Base-by-base conservation (phyloP, 371 early-diverging fungal species). In the Rhizopus sp. region DNA sequence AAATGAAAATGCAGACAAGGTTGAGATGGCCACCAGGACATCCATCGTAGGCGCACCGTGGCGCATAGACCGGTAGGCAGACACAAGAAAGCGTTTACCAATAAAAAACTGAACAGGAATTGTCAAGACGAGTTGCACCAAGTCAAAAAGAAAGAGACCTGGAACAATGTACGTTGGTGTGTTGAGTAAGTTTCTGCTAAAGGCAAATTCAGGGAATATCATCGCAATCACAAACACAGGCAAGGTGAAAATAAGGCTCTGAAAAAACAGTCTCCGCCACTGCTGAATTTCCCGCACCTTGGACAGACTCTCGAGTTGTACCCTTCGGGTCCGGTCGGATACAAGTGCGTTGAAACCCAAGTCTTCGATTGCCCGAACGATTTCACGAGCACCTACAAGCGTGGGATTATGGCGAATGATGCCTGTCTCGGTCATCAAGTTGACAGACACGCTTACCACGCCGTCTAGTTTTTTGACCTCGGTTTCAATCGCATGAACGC, bases 1-100 rank as follows among this genome's bases (percentile, higher is more conserved):
- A 66, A 93, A 96, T 6, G 80, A 54, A 63, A 90, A 98, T 0
- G 97, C 91, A n/a, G 90, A 78, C 35, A 90, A 60, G 0, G 98
- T 97, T 15, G 96, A 94, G 7, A 96, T 66, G 0, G 89, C 79
- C 7, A 98, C 86, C 42, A 98, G 74, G 35, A 95, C 95, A 69
- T 98, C 98, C 98, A 98, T 98, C 23, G 93, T 98, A 42, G 95
- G 91, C 31, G 83, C 82, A 3, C 88, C 82, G 58, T 95, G 95
- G 16, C 68, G 62, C 3, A 95, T 54, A 0, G 96, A 89, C 67
- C 88, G 89, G 72, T 80, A 91, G 1, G 95, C 87, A 13, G 90
- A 79, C 13, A 57, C 57, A 66, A 94, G 89, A 74, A 98, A 97
- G 38, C 87, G 78, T 35, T 70, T 68, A 3, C 96, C 97, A 8